These are phyloP conservation scores for Vachellia pachyceras DNA, from an alignment of 306 rosid genomes.

Conservation along the genomic window DNA sequence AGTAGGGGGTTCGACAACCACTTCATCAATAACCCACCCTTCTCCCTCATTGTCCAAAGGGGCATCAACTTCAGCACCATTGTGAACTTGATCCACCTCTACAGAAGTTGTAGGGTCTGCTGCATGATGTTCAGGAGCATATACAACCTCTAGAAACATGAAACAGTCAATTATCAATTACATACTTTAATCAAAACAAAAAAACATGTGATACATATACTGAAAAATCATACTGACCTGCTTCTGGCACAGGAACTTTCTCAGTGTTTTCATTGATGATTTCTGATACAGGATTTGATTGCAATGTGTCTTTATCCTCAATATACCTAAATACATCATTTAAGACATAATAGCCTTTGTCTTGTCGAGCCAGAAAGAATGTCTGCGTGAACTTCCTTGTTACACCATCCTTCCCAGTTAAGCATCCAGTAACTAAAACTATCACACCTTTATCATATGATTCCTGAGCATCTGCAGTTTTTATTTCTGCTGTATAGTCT, in stretches of 20 bases:
- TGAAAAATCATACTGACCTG: constrained; percentile 60
- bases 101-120: constrained; percentile 54
- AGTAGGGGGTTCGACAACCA: constrained; percentile 54
- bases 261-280: constrained; percentile 56
- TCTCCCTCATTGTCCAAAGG: constrained; percentile 75
- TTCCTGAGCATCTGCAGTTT: constrained; percentile 96
- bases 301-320: constrained; percentile 65
- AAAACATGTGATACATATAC: background rate
- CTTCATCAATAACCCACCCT: constrained; percentile 73
- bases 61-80: constrained; percentile 73
- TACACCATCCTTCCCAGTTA: constrained; percentile 89
- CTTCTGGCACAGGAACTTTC: constrained; percentile 55
- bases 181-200: constrained; percentile 29
- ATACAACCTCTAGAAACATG: constrained; percentile 60
- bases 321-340: constrained; percentile 91
- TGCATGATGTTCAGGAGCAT: constrained; percentile 58
- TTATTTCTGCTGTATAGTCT: constrained; percentile 87
- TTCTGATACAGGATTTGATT: constrained; percentile 49
- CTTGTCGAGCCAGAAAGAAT: constrained; percentile 98
- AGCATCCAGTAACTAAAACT: constrained; percentile 93
- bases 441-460: constrained; percentile 88
- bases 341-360: constrained; percentile 88
- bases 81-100: constrained; percentile 64
- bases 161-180: constrained; percentile 37
- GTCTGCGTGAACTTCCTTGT: constrained; percentile 85